Base-by-base conservation (phyloP, 1,284 basidiomycete genomes). In the Leccinum angustisporum region DNA sequence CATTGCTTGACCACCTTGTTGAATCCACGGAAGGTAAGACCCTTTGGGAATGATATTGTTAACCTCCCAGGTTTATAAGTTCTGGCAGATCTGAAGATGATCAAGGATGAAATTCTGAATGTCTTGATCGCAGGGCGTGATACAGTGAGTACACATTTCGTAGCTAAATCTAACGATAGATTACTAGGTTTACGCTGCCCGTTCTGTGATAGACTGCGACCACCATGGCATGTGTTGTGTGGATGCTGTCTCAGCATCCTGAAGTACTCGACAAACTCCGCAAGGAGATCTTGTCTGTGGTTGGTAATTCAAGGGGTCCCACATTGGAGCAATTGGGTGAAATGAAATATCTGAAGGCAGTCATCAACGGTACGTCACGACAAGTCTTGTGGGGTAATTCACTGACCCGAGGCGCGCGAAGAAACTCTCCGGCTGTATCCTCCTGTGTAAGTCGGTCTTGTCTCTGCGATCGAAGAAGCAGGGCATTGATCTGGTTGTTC, bases 401-500 rank as follows among this genome's bases (percentile, higher is more conserved):
- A 18, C 48, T 57, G n/a, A 57, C 43, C 53, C 18, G 53, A 16
- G 18, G 2, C 11, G 4, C 18, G 5, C 57, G 33, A 53, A 84
- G 86, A 88, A 73, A 84, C 83, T 0, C 70, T 88, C 55, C 78
- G 86, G n/a, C 67, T 90, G 13, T 87, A 83, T 74, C 86, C 87
- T 4, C 73, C 84, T 25, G 86, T 88, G 79, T 86, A 72, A 68
- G 80, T 71, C 4, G 54, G 0, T 14, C 6, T 34, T 25, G 16
- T 16, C 53, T 51, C 43, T 16, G n/a, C 4, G 18, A 18, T 3
- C 4, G 13, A 43, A 30, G 16, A 5, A 50, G 16, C 21, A 10
- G 18, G 10, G 43, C 3, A 18, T 30, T 71, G 34, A 72, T 11
- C 5, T 6, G n/a, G n/a, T 21, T 13, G 40, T 64, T 48, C 4